phyloP scores from a whole-genome alignment of 371 early-diverging fungal species.

The Rhizopus sp. region DNA sequence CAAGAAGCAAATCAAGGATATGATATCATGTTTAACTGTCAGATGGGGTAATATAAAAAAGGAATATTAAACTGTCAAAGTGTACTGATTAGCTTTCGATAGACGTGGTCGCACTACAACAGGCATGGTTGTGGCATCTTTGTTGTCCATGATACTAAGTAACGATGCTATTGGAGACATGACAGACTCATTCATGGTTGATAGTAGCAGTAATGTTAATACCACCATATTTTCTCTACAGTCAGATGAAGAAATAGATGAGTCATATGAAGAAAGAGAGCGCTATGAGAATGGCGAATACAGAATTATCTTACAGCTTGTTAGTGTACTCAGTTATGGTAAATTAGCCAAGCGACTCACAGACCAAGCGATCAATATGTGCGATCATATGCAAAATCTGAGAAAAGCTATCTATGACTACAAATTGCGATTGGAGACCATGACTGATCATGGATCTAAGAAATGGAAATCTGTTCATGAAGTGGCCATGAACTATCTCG shows the following conservation, averaged over 20 bases:
- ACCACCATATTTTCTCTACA: not conserved
- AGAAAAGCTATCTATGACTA: conserved; percentile 70
- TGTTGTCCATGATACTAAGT: conserved; percentile 51
- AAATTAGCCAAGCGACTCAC: conserved; percentile 70
- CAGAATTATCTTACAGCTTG: conserved; percentile 64
- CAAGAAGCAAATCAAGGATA: conserved; percentile 33
- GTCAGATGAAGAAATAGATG: conserved; percentile 28
- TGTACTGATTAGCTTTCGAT: conserved; percentile 6
- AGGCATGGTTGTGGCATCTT: conserved; percentile 70
- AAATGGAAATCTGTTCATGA: conserved; percentile 51
- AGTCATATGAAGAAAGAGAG: conserved; percentile 42
- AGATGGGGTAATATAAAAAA: conserved; percentile 65
- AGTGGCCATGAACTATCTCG: conserved; percentile 62
- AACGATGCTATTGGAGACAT: conserved; percentile 39
- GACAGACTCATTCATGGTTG: conserved; percentile 31
- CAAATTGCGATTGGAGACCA: conserved; percentile 57
- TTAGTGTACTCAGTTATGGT: conserved; percentile 68
- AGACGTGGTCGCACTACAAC: conserved; percentile 82
- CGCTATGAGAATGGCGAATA: conserved; percentile 67
- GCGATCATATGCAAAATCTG: conserved; percentile 80
- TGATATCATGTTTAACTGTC: conserved; percentile 73
- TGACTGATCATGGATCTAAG: conserved; percentile 44
- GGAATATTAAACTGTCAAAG: not conserved
- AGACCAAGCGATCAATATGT: conserved; percentile 73
- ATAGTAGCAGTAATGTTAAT: conserved; percentile 5